Base-by-base conservation (phyloP, 1,139 yeast genomes). In the Nakaseomyces nivariensis region DNA sequence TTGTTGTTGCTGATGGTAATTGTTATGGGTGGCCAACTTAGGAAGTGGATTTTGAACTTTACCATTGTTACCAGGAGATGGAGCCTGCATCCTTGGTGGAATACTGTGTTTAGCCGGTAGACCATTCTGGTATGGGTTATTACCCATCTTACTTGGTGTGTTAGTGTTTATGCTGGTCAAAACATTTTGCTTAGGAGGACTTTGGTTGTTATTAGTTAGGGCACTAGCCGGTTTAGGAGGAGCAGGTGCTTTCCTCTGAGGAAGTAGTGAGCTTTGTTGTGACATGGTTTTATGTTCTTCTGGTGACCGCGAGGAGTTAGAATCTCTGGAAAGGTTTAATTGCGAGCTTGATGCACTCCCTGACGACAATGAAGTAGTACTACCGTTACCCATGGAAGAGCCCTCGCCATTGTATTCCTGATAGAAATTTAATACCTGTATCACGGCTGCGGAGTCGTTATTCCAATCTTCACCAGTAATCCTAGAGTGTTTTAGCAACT, bases 361-460 rank as follows among this genome's bases (percentile, higher is more conserved):
- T 4, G 47, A 31, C 5, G 47, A 41, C 4, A 41, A 8, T 7
- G 44, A 41, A 4, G 44, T 41, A 5, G 44, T 11, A 22, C 44
- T 41, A 8, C 44, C 44, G 13, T 27, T 29, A 4, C 44, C 44
- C 8, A 27, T 4, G 5, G 44, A 17, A 11, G 48, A 46, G 22
- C 36, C 37, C 32, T 46, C 37, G 25, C 46, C 37, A 32, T 29
- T 64, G 48, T 68, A 72, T 55, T 69, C 73, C 53, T 70, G 74
- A 64, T 87, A 88, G 64, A 94, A 92, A 59, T 88, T 95, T 63
- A 94, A 78, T 1, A 90, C 98, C 63, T 92, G 97, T 57, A 92
- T 89, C 41, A 78, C 92, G 0, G 94, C 94, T 31, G 82, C 85
- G 1, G 94, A 90, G 60, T 85, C 88, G 59, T 82, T 83, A 52